Evolutionary conservation across 2,329 filamentous ascomycete species (phyloP).

Genomic region (Calonectria leucothoes): DNA sequence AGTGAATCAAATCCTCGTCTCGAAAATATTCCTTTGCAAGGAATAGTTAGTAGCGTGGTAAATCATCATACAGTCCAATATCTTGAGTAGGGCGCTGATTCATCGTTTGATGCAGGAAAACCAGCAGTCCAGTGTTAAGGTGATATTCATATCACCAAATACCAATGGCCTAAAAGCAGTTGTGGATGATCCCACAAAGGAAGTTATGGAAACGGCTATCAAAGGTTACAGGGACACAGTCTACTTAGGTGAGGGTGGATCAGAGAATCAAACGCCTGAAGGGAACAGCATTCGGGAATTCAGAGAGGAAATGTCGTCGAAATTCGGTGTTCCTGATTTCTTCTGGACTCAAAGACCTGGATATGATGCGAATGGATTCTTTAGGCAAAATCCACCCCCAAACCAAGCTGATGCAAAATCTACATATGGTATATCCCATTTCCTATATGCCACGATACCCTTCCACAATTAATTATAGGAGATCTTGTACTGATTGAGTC

Average conservation of each 20-base stretch:
- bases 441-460: no score
- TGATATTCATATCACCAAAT: not conserved
- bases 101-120: not conserved
- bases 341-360: not conserved
- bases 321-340: not conserved
- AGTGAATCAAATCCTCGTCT: no score
- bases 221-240: no score
- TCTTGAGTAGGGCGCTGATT: not conserved
- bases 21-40: no score
- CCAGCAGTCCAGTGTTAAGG: not conserved
- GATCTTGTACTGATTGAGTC: not conserved
- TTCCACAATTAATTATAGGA: no score
- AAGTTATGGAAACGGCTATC: not conserved
- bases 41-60: no score
- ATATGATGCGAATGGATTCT: not conserved
- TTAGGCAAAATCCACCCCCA: not conserved
- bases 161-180: not conserved
- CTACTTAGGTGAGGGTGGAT: no score
- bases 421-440: not conserved
- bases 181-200: not conserved
- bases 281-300: not conserved
- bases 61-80: not conserved
- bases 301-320: not conserved
- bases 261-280: not conserved
- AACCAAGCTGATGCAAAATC: not conserved